Conservation (phyloP, 116 monocot species). For the Phalaenopsis hybrid region DNA sequence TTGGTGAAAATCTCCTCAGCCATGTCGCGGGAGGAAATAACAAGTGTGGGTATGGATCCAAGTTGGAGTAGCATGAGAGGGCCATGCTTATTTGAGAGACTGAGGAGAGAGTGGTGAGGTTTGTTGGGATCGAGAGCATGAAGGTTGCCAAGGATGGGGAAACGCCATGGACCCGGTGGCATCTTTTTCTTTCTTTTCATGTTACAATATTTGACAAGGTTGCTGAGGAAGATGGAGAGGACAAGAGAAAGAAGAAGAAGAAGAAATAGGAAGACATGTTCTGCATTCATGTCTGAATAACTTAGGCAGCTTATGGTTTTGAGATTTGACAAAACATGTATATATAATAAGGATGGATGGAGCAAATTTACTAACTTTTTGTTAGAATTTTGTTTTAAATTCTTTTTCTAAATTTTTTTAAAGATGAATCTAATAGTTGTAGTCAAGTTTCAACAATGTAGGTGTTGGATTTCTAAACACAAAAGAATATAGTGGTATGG, state of each 20-base stretch:
- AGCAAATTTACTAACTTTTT: too few relatives aligned
- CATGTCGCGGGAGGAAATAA: neutral
- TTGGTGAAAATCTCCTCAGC: neutral
- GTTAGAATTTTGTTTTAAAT: too few relatives aligned
- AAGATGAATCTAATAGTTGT: too few relatives aligned
- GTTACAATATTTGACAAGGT: neutral
- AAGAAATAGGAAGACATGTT: neutral
- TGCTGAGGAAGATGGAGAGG: neutral
- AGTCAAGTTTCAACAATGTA: too few relatives aligned
- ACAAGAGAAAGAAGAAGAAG: neutral
- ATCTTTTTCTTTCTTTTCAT: neutral
- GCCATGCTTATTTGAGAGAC: too few relatives aligned
- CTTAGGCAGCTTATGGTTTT: neutral
- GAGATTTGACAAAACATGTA: too few relatives aligned
- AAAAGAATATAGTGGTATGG: too few relatives aligned
- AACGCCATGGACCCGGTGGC: neutral
- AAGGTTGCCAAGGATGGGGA: constrained; percentile 15
- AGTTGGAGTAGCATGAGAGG: constrained; percentile 2
- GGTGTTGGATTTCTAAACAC: too few relatives aligned
- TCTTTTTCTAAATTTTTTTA: too few relatives aligned
- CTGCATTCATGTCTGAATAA: neutral
- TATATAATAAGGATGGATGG: too few relatives aligned
- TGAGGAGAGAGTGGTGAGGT: constrained; percentile 9
- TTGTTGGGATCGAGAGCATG: constrained; percentile 1
- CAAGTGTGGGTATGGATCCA: constrained; percentile 9